Base-by-base conservation (phyloP, 2,329 filamentous ascomycete species). In the Furcasterigmium furcatum region DNA sequence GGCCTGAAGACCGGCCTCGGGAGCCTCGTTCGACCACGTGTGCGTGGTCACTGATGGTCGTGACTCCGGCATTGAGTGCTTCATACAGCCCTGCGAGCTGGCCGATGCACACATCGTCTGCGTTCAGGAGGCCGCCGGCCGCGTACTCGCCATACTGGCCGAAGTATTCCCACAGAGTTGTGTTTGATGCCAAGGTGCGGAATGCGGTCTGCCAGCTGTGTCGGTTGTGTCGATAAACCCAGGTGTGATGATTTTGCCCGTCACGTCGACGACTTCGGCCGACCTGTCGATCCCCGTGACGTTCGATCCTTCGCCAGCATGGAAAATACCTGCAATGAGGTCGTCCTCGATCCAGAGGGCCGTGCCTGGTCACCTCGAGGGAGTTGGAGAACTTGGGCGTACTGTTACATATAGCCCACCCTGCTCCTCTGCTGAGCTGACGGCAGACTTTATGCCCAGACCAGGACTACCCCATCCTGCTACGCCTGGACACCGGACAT, bases 161-260 rank as follows among this genome's bases (percentile, higher is more conserved):
- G 30, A 78, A 66, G 56, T 79, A 80, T 38, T 76, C 66, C 5
- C 67, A 58, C 14, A 79, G 57, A 0, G 66, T 74, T 0, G 71
- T 73, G 52, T 82, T 78, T 8, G 75, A 71, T 1, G 51, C 72
- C 2, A 82, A 52, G 0, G 77, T 79, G 53, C 76, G 77, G 53
- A 72, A 70, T 9, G 66, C 73, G 0, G 78, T 80, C 53, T 81
- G 75, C 79, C 77, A 80, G 1, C 71, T 67, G 49, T 79, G 75
- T 2, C 71, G 70, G 51, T 82, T 0, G 76, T 80, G 57, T 81
- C 74, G 46, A 82, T 64, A 57, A 82, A 80, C 9, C 79, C 77
- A 0, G 77, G 74, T 0, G 69, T 70, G 43, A 80, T 64, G 47
- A 80, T 80, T 53, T 77, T 75, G 43, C 70, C 63, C 0, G 65